A percentile compares a stretch with the other conserved stretches of the same genome.
These are phyloP conservation scores for Mortierella sp. DNA, from an alignment of 371 early-diverging fungal genomes.

Conservation along the genomic window DNA sequence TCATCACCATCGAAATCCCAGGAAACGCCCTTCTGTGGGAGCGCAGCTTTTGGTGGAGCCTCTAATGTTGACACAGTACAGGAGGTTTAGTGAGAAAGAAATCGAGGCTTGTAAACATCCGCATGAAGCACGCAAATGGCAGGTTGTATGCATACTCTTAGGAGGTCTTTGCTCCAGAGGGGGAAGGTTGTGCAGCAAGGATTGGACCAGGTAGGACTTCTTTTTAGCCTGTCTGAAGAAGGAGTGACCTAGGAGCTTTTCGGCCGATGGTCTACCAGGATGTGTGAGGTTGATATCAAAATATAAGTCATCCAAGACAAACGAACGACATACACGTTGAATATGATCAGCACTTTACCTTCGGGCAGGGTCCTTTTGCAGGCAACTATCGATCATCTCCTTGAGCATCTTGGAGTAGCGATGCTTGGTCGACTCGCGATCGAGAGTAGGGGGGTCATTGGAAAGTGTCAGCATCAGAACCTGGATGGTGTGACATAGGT, in stretches of 20 bases:
- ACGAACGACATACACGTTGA: too few species aligned
- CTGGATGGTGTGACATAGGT: too few species aligned
- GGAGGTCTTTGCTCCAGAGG: slow-evolving; percentile 74
- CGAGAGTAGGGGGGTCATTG: slow-evolving; percentile 89
- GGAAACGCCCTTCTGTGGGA: slow-evolving; percentile 57
- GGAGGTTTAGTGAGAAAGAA: not conserved
- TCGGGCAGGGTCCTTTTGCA: slow-evolving; percentile 84
- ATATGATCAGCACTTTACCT: too few species aligned
- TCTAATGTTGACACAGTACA: slow-evolving; percentile 26
- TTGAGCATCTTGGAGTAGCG: slow-evolving; percentile 83
- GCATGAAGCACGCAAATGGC: too few species aligned
- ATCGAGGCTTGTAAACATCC: not conserved
- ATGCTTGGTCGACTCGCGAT: slow-evolving; percentile 77
- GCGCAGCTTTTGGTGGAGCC: slow-evolving; percentile 27
- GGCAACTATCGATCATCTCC: slow-evolving; percentile 87
- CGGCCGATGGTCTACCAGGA: slow-evolving; percentile 79
- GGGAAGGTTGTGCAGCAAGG: slow-evolving; percentile 72
- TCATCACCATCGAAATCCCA: slow-evolving; percentile 61
- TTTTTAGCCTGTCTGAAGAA: slow-evolving; percentile 88
- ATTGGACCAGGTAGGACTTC: slow-evolving; percentile 70
- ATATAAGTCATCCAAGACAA: not conserved
- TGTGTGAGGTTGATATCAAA: too few species aligned
- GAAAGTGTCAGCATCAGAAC: slow-evolving; percentile 92
- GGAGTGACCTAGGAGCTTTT: slow-evolving; percentile 78
- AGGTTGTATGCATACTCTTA: slow-evolving; percentile 52